A percentile compares a stretch with the other conserved stretches of the same genome.
phyloP scores from a whole-genome alignment of 768 basidiomycete species.

The Xerocomellus intermedius region DNA sequence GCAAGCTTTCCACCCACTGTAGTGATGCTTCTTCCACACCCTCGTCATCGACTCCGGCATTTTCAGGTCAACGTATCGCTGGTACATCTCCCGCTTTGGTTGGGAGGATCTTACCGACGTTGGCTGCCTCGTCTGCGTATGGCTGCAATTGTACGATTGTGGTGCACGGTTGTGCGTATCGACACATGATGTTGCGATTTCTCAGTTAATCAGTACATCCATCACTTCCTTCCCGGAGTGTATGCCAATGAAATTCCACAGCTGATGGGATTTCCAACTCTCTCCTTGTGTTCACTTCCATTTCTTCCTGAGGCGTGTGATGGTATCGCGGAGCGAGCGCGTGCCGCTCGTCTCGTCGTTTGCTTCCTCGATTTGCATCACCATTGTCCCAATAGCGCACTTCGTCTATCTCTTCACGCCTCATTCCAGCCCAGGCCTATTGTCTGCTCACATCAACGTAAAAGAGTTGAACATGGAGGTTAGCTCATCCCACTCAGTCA shows the following conservation, averaged over 20 bases:
- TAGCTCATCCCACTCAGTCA: not conserved
- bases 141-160: not conserved
- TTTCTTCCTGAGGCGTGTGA: conserved; percentile 14
- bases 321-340: conserved; percentile 10
- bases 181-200: no score
- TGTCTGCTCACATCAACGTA: conserved; percentile 23
- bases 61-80: conserved; percentile 15
- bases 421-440: not conserved
- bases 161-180: no score
- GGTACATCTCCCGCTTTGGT: conserved; percentile 13
- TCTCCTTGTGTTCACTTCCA: conserved; percentile 14
- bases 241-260: conserved; percentile 1
- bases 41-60: conserved; percentile 12
- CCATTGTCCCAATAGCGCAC: conserved; percentile 13
- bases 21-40: conserved; percentile 10
- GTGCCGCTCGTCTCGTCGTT: conserved; percentile 22
- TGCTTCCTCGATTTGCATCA: conserved; percentile 22
- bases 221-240: no score
- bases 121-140: conserved; percentile 2
- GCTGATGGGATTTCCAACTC: conserved; percentile 21
- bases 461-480: not conserved
- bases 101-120: conserved; percentile 19
- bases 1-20: not conserved
- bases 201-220: no score
- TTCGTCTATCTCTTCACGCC: conserved; percentile 10